Evolutionary conservation across 345 rosid species (phyloP).

Genomic region (Aurinia saxatilis): DNA sequence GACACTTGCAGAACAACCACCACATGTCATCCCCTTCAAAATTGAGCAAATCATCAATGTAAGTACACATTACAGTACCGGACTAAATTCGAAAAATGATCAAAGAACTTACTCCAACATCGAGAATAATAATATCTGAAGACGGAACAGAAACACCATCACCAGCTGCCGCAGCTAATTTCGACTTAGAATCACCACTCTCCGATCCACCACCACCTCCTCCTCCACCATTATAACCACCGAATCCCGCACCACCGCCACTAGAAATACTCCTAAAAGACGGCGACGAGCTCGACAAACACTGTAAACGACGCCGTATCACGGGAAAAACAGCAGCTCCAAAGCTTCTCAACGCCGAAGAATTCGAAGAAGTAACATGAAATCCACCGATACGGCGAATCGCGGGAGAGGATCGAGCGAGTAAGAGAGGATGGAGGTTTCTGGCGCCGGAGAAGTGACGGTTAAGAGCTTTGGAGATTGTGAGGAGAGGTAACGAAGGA

Average conservation of each 20-base stretch:
- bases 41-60: not conserved
- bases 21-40: constrained; percentile 95
- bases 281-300: constrained; percentile 45
- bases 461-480: constrained; percentile 48
- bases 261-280: constrained; percentile 42
- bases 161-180: constrained; percentile 37
- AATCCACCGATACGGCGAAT: constrained; percentile 17
- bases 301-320: constrained; percentile 36
- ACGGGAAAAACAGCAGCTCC: constrained; percentile 28
- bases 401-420: constrained; percentile 26
- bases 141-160: constrained; percentile 43
- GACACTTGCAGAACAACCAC: constrained; percentile 98
- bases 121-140: constrained; percentile 72
- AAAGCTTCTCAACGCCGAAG: constrained; percentile 19
- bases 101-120: constrained; percentile 67
- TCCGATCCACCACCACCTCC: constrained; percentile 41
- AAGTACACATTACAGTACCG: not conserved
- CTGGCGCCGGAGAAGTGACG: constrained; percentile 29
- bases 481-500: constrained; percentile 33
- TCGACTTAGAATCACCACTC: constrained; percentile 53
- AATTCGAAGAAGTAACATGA: constrained; percentile 5
- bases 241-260: constrained; percentile 33
- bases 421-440: constrained; percentile 22
- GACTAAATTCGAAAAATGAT: not conserved
- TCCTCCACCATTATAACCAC: constrained; percentile 36